Base-by-base conservation (phyloP, 164 flowering plant species). In the Nelumbo lutea region DNA sequence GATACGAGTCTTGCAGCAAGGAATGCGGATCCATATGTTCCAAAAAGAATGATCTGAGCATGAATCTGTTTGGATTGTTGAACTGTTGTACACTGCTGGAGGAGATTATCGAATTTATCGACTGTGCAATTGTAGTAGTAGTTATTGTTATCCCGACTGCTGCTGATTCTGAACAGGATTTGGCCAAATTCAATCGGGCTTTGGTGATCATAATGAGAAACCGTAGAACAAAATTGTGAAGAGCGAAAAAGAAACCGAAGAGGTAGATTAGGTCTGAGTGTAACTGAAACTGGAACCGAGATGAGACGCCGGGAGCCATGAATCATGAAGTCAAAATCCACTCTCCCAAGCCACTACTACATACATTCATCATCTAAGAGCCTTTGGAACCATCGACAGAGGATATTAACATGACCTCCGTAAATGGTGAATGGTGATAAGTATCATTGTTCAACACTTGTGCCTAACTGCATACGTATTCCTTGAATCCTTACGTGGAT, bases 1-100 rank as follows among this genome's bases (percentile, higher is more conserved):
- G 91, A 73, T 4, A 90, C 67, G 44, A 88, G 80, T 9, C 83
- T 76, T 6, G 93, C 79, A 2, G 83, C 74, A 78, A 90, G 78
- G 78, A 87, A 92, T n/a, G 80, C 78, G 9, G 83, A 77, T 13
- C 58, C 61, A 55, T 51, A 44, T 27, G 61, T 42, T 41, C 80
- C 82, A n/a, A 78, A 65, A 65, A 72, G 47, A 48, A 88, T 50
- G 70, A 83, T 77, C 45, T 79, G 87, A 42, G 84, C 45, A 63
- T 91, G 93, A 27, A 83, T 46, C 76, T 82, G 88, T 67, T 73
- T 71, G 71, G 61, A 9, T 6, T 79, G 88, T 2, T 57, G 73
- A 42, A 58, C 0, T 4, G 78, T 64, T 42, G 69, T 42, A 81
- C 86, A 86, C 63, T 66, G 71, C 44, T 48, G 77, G 60, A 91